Base-by-base conservation (phyloP, 805 yeast genomes). In the Candida yuanshanica region DNA sequence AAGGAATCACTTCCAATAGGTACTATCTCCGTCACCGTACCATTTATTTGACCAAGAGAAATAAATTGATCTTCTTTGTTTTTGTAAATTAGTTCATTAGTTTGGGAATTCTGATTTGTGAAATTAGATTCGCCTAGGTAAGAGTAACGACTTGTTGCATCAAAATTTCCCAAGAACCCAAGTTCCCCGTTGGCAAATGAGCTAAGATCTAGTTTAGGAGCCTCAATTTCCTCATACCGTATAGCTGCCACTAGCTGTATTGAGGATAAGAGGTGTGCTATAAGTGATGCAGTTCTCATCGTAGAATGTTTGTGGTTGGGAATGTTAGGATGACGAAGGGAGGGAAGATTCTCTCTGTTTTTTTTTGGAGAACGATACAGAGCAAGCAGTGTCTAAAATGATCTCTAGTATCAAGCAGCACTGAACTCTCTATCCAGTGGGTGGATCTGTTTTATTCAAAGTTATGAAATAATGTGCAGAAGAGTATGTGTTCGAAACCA, bases 61-160 rank as follows among this genome's bases (percentile, higher is more conserved):
- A 44, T 20, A 32, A 43, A 56, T 20, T 49, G 35, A 7, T 48
- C 44, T 18, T 44, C 43, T 8, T 37, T 26, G 8, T 16, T 50
- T 46, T 16, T 45, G 37, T 43, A 52, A 34, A 49, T 50, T 2
- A 56, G 40, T 20, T 48, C 47, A 23, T 55, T 53, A 14, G 42
- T 26, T 8, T 41, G 39, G 9, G 35, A 22, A 33, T 48, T 47
- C 25, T 56, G 59, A 32, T 49, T 51, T 13, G 59, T 49, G 51
- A 59, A 53, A 38, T 63, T 53, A 18, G 62, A 60, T 27, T 63
- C 62, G 10, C 70, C 72, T 12, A 43, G 44, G 43, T 66, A 70
- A 20, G 47, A 37, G 46, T 62, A 59, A 13, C 42, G 46, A 5
- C 73, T 56, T 12, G 68, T 50, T 12, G 67, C 68, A 37, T 59